Conservation (phyloP, 2,329 filamentous ascomycete genomes). For the Colletotrichum camelliae region DNA sequence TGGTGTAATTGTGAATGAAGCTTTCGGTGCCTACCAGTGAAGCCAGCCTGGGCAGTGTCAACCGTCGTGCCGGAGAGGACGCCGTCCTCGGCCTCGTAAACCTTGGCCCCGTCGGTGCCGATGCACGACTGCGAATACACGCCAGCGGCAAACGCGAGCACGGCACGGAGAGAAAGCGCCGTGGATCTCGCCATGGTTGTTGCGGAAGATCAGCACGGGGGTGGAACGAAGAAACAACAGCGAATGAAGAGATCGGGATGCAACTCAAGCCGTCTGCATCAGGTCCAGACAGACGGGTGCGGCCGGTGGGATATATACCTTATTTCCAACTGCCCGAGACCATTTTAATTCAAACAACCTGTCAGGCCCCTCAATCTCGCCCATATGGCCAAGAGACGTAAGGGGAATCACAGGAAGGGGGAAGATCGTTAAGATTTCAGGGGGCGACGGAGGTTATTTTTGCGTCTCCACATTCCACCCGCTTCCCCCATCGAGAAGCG, state of each 20-base stretch:
- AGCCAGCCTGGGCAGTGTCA: conserved; percentile 43
- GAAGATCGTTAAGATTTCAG: conserved; percentile 1
- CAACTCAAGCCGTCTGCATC: not conserved
- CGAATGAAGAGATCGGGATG: not conserved
- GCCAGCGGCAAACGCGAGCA: conserved; percentile 14
- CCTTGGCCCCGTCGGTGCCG: conserved; percentile 13
- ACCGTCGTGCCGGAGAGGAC: conserved; percentile 43
- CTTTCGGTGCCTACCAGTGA: conserved; percentile 30
- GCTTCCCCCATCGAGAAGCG: not conserved
- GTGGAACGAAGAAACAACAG: not conserved
- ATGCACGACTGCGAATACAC: conserved; percentile 13
- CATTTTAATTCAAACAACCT: not conserved
- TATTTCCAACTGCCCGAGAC: not conserved
- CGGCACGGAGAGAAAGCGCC: not conserved
- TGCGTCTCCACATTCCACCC: conserved; percentile 1
- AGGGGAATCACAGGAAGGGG: not conserved
- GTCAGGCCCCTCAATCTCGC: not conserved
- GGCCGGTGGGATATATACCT: not conserved
- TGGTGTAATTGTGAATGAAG: rapidly evolving
- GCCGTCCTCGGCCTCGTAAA: conserved; percentile 46
- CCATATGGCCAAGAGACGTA: not conserved
- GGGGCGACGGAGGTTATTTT: not conserved
- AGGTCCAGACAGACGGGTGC: not conserved
- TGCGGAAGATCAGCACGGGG: not conserved
- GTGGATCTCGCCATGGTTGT: conserved; percentile 6